Conservation (phyloP, 192 early-diverging fungal genomes). For the Borealophlyctis nickersoniae region DNA sequence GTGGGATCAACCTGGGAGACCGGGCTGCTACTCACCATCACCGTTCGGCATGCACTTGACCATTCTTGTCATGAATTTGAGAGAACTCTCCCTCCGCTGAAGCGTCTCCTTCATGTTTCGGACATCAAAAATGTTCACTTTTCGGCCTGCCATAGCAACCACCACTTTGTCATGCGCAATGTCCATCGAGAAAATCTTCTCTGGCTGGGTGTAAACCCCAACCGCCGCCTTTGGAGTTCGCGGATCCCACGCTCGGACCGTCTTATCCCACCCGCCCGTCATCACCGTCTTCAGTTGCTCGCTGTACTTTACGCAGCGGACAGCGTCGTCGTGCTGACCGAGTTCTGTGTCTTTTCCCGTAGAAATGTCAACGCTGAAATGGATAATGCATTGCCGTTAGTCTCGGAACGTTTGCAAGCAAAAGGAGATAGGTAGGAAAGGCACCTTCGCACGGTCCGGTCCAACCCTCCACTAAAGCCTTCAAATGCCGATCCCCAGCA, state of each 20-base stretch:
- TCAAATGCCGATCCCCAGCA: constrained; percentile 62
- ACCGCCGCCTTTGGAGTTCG: constrained; percentile 40
- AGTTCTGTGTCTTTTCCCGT: constrained; percentile 54
- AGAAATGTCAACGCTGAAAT: constrained; percentile 59
- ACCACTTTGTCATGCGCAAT: constrained; percentile 63
- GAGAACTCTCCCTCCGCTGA: constrained; percentile 69
- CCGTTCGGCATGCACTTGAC: constrained; percentile 85
- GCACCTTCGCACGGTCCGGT: constrained; percentile 63
- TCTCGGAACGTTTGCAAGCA: not conserved
- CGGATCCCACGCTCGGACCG: constrained; percentile 75
- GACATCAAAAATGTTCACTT: constrained; percentile 80
- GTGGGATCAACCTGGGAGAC: no score
- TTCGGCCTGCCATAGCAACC: constrained; percentile 78
- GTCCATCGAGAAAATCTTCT: constrained; percentile 87
- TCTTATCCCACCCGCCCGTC: constrained; percentile 91
- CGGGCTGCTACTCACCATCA: constrained; percentile 48
- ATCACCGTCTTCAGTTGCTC: constrained; percentile 44
- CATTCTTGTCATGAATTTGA: constrained; percentile 87
- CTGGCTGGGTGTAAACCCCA: constrained; percentile 53
- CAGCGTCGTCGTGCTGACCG: constrained; percentile 77
- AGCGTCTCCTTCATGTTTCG: constrained; percentile 73
- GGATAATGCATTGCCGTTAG: not conserved
- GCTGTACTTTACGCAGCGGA: constrained; percentile 64
- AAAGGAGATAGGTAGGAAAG: not conserved
- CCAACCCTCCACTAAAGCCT: constrained; percentile 74